Percentiles rank a stretch among this genome's conserved stretches.
phyloP scores from a whole-genome alignment of 768 basidiomycete genomes.

The Pleurotus ostreatus region DNA sequence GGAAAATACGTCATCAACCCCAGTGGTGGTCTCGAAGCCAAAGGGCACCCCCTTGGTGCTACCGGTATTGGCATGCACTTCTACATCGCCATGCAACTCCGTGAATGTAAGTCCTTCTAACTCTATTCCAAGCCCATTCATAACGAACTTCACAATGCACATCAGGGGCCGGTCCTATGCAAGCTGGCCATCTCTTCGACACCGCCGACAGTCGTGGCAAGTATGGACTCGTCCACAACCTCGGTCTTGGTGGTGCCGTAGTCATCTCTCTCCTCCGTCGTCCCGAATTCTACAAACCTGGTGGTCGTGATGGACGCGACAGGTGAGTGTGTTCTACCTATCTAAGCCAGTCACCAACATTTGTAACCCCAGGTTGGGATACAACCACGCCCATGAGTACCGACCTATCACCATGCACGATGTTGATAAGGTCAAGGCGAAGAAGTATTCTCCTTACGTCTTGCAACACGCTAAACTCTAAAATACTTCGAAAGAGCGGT shows the following conservation, averaged over 20 bases:
- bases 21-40: constrained; percentile 84
- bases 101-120: constrained; percentile 44
- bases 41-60: constrained; percentile 82
- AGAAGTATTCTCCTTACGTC: constrained; percentile 48
- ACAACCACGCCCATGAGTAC: constrained; percentile 74
- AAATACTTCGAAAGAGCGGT: not conserved
- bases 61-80: constrained; percentile 87
- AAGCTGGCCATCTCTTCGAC: constrained; percentile 67
- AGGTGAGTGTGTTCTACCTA: constrained; percentile 36
- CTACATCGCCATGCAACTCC: constrained; percentile 80
- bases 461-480: constrained; percentile 45
- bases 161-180: constrained; percentile 81
- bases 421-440: constrained; percentile 75
- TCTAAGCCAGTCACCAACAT: not conserved
- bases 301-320: constrained; percentile 62
- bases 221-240: constrained; percentile 78
- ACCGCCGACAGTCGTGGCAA: constrained; percentile 64
- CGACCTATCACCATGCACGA: constrained; percentile 58
- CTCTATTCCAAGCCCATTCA: constrained; percentile 7
- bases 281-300: constrained; percentile 69
- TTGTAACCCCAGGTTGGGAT: constrained; percentile 53
- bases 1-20: constrained; percentile 86
- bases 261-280: constrained; percentile 73
- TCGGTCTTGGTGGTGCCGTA: constrained; percentile 78
- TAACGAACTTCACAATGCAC: not conserved